Percentiles rank a stretch among this genome's conserved stretches.
These are phyloP conservation scores for Arthrobotrys entomopaga DNA, from an alignment of 2,329 filamentous ascomycete species.

Conservation along the genomic window DNA sequence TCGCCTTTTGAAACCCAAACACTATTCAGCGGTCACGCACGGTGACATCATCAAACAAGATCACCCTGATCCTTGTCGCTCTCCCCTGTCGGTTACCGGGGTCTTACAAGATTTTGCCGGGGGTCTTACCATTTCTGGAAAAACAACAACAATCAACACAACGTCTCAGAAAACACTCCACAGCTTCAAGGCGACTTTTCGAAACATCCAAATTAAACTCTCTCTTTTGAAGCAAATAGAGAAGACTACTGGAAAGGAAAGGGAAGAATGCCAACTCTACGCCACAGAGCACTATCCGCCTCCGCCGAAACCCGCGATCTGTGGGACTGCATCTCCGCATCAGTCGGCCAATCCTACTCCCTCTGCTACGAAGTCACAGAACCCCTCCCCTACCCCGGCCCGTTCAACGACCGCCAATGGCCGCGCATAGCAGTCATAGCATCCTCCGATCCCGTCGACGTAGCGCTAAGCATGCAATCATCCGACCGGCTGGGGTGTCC, in stretches of 20 bases:
- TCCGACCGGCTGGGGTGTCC: slow-evolving; percentile 42
- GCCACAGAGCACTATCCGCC: slow-evolving; percentile 56
- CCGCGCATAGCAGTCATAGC: slow-evolving; percentile 64
- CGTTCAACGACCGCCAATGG: slow-evolving; percentile 30
- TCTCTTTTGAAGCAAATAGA: neutral
- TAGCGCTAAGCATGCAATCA: slow-evolving; percentile 62
- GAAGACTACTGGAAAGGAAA: neutral
- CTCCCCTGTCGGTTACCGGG: slow-evolving; percentile 7
- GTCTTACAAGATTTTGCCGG: too few species aligned
- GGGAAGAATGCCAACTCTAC: slow-evolving; percentile 56
- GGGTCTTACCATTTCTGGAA: slow-evolving; percentile 11
- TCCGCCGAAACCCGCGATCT: slow-evolving; percentile 55
- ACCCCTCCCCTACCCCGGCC: slow-evolving; percentile 53
- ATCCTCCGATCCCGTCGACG: slow-evolving; percentile 70
- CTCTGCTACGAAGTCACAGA: slow-evolving; percentile 52
- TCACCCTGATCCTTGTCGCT: slow-evolving; percentile 7
- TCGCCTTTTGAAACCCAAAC: slow-evolving; percentile 31
- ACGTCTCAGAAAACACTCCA: neutral
- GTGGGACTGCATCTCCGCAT: slow-evolving; percentile 53
- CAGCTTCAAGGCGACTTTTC: neutral
- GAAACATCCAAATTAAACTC: neutral
- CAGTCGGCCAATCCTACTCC: slow-evolving; percentile 52
- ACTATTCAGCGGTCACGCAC: slow-evolving; percentile 8
- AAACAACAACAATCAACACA: slow-evolving; percentile 18
- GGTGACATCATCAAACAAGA: slow-evolving; percentile 19